Evolutionary conservation across 2,329 filamentous ascomycete genomes (phyloP), one percentile per base, ranked within the genome.

Genomic region (Polytolypa hystricis): DNA sequence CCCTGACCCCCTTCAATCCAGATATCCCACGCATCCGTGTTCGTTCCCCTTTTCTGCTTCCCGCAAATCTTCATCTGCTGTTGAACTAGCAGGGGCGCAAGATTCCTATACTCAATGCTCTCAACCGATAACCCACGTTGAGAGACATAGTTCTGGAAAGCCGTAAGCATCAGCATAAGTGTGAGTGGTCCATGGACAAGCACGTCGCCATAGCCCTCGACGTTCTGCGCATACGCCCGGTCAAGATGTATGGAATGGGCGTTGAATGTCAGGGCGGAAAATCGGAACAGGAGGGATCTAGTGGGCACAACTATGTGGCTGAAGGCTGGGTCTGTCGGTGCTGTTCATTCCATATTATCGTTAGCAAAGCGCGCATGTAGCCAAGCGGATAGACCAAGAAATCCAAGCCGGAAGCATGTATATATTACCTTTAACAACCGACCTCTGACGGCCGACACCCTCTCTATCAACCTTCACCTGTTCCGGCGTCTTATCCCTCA

Each of bases 231-330:
- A 60, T 84, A 93, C 29, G 69, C 53, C 1, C 70, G 71, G 56
- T 95, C 83, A 15, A 93, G 69, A 61, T 98, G 91, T 48, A 98
- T 95, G 11, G 73, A 69, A 60, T 98, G 91, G 1, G 85, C 84
- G 58, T 98, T 98, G 66, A 85, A 87, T 2, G 83, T 89, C 21
- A 98, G 73, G 0, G 86, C 86, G 14, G 82, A 91, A 66, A 89
- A 96, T 40, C 87, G 77, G 63, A 93, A 94, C 37, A 98, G 75
- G 4, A 95, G 72, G 4, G 72, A 66, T 2, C 73, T 67, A 2
- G 79, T 78, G 1, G 86, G 84, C 0, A 62, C 71, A 16, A 94
- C 61, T 0, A 64, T 62, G 47, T 81, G 67, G 12, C 62, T 64
- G 47, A 76, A 74, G 31, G 71, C 65, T 1, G 76, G 66, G n/a